Evolutionary conservation across 306 rosid genomes (phyloP).

Genomic region (Luffa acutangula): DNA sequence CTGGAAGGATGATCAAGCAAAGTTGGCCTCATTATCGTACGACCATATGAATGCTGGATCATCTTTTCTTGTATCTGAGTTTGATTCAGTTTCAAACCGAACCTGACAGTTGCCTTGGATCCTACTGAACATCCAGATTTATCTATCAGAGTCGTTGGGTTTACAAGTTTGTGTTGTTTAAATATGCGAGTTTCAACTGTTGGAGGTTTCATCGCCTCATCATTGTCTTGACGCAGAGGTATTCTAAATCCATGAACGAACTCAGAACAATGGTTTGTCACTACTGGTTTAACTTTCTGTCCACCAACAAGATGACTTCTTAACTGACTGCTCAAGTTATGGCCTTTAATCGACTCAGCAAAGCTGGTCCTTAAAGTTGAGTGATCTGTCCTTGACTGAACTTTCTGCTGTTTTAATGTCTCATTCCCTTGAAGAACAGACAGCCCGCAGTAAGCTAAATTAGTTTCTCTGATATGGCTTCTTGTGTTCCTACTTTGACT

Average conservation of each 20-base stretch:
- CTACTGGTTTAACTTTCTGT: constrained; percentile 5
- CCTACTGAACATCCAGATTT: neutral
- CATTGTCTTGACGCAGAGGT: constrained; percentile 16
- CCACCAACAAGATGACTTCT: neutral
- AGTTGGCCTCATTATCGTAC: constrained; percentile 28
- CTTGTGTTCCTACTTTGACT: constrained; percentile 1
- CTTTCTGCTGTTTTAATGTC: constrained; percentile 7
- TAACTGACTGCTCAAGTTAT: neutral
- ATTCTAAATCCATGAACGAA: constrained; percentile 45
- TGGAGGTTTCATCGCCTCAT: constrained; percentile 9
- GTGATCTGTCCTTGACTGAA: neutral
- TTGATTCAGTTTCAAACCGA: neutral
- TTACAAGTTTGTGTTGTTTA: neutral
- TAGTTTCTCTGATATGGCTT: neutral
- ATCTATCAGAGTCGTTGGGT: neutral
- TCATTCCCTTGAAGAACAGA: constrained; percentile 5
- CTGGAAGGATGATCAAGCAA: constrained; percentile 18
- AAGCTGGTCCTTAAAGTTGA: neutral
- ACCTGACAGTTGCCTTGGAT: neutral
- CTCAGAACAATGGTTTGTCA: constrained; percentile 10
- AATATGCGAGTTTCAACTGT: neutral
- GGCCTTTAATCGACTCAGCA: neutral
- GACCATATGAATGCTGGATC: neutral
- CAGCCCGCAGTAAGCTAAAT: neutral
- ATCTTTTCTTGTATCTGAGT: neutral